Base-by-base conservation (phyloP, 108 stramenopile species). In the Cyclotella distinguenda region DNA sequence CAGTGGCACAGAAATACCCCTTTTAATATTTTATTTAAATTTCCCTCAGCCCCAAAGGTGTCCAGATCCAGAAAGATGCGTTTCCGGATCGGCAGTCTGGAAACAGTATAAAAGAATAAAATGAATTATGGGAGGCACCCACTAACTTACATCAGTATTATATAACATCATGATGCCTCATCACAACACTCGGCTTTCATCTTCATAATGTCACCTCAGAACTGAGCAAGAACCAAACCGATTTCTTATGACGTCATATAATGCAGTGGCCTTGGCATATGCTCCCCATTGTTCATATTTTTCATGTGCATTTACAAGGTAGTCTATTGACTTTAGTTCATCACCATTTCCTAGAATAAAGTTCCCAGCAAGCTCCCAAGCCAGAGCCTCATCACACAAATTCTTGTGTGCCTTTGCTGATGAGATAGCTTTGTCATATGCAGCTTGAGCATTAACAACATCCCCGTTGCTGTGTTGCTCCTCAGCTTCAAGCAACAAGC, bases 211-310 rank as follows among this genome's bases (percentile, higher is more conserved):
- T n/a, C n/a, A n/a, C n/a, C n/a, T n/a, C n/a, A n/a, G n/a, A n/a
- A n/a, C n/a, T n/a, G n/a, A n/a, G n/a, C n/a, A n/a, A n/a, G 12
- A 4, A 18, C 6, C 49, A 27, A 50, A 27, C 22, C 13, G 25
- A 4, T 50, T 27, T 16, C 6, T 27, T 50, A 27, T 25, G 23
- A 19, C 33, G 12, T 13, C 16, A 35, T n/a, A 35, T 21, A 60
- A 8, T 27, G 15, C 25, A 6, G 30, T 6, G 30, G 60, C 59
- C 38, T 70, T 70, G 16, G 26, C 46, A 31, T 1, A 4, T 23
- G 68, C 68, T 22, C 60, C 60, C 68, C 68, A 69, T n/a, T 40
- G 27, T 8, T 39, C 12, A 18, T 70, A 70, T 27, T 40, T 52
- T 19, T 36, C 36, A 15, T 70, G 49, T 19, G 60, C 59, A 18